Evolutionary conservation across 768 basidiomycete genomes (phyloP).

Genomic region (Lactarius hatsudake): DNA sequence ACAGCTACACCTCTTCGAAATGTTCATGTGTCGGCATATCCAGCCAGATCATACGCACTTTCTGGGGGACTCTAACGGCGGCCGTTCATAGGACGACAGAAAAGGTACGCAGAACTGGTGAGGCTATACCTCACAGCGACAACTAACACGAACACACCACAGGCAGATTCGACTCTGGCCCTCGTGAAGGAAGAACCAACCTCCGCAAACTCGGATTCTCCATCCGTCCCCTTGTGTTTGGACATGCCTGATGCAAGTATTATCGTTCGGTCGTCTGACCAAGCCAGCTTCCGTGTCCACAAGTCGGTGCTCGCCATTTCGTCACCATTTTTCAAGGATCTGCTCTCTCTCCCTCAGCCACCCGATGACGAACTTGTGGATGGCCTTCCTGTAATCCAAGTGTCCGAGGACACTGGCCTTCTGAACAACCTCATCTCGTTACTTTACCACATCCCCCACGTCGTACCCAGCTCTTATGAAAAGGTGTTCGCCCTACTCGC

Average conservation of each 20-base stretch:
- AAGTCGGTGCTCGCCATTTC: conserved; percentile 32
- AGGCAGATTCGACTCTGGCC: not conserved
- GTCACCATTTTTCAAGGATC: not conserved
- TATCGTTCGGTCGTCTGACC: not conserved
- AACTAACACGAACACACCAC: not conserved
- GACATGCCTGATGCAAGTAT: not conserved
- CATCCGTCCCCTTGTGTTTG: not conserved
- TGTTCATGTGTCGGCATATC: not conserved
- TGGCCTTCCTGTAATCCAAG: not conserved
- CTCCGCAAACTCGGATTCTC: not conserved
- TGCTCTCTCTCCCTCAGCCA: not conserved
- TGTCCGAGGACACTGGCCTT: not conserved
- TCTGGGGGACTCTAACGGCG: not conserved
- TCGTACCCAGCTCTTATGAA: not conserved
- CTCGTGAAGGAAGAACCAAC: not conserved
- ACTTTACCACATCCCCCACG: not conserved
- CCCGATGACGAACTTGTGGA: not conserved
- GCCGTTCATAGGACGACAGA: not conserved
- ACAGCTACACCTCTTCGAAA: no score
- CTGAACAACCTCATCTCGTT: not conserved
- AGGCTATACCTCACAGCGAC: not conserved
- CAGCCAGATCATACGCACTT: not conserved
- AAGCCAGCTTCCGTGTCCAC: conserved; percentile 31
- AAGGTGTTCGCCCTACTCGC: conserved; percentile 5
- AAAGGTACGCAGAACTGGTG: not conserved